Conservation (phyloP, 345 rosid species). For the Nasturtium officinale region DNA sequence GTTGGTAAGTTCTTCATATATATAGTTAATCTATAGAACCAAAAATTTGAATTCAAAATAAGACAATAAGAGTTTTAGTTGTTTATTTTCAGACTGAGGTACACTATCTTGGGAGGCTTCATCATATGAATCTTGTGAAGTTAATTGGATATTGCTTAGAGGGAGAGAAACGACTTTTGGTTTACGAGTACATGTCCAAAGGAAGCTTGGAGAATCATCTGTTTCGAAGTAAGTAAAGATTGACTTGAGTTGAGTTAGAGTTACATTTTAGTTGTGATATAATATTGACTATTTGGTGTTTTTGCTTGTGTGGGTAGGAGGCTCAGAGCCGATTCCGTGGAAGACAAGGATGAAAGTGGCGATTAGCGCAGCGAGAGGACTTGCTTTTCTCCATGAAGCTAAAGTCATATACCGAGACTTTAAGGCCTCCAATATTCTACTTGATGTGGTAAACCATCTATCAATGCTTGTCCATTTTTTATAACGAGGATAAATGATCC, state of each 20-base stretch:
- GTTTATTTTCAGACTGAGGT: slow-evolving; percentile 71
- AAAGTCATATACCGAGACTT: slow-evolving; percentile 86
- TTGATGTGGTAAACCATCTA: slow-evolving; percentile 61
- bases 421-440: slow-evolving; percentile 77
- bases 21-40: not conserved
- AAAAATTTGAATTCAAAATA: not conserved
- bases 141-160: slow-evolving; percentile 82
- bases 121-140: slow-evolving; percentile 79
- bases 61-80: slow-evolving; percentile 3
- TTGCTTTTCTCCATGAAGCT: slow-evolving; percentile 72
- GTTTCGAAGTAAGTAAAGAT: slow-evolving; percentile 64
- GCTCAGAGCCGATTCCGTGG: slow-evolving; percentile 67
- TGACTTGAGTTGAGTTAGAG: slow-evolving; percentile 11
- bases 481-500: not conserved
- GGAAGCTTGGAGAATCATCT: slow-evolving; percentile 94
- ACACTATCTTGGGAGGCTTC: slow-evolving; percentile 74
- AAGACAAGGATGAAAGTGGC: slow-evolving; percentile 70
- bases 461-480: not conserved
- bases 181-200: slow-evolving; percentile 83
- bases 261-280: slow-evolving; percentile 6
- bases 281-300: not conserved
- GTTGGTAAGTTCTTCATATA: slow-evolving; percentile 67
- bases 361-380: slow-evolving; percentile 74
- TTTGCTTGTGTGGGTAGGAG: slow-evolving; percentile 43
- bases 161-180: slow-evolving; percentile 67